Percentiles rank a stretch among this genome's conserved stretches.
These are phyloP conservation scores for Bondarzewia mesenterica DNA, from an alignment of 1,284 basidiomycete species.

Conservation along the genomic window DNA sequence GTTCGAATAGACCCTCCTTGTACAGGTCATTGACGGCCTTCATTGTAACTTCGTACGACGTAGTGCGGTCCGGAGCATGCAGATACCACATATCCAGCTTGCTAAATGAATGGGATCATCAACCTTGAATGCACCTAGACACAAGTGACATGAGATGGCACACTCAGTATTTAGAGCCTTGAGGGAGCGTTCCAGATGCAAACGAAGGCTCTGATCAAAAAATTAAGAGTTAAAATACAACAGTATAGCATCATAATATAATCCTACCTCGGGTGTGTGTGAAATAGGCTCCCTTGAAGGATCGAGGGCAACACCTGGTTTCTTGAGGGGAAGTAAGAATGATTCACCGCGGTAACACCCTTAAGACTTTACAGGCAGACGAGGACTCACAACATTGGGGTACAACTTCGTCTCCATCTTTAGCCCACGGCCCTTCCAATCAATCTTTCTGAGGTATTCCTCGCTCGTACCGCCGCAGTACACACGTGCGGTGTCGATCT, in stretches of 20 bases:
- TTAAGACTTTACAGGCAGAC: no score
- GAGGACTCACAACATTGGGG: constrained; percentile 14
- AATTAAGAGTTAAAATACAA: constrained; percentile 11
- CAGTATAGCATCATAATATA: neutral
- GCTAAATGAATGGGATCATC: neutral
- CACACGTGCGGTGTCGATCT: constrained; percentile 43
- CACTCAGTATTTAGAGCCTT: constrained; percentile 41
- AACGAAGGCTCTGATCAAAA: constrained; percentile 27
- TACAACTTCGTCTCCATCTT: constrained; percentile 40
- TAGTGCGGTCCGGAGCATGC: constrained; percentile 44
- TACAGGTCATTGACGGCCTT: constrained; percentile 40
- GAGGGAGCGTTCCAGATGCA: constrained; percentile 34
- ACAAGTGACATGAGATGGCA: neutral
- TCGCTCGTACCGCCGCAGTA: constrained; percentile 45
- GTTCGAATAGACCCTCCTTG: constrained; percentile 36
- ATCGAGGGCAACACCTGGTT: constrained; percentile 1
- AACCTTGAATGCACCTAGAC: no score
- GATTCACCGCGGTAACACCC: neutral
- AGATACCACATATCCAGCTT: constrained; percentile 45
- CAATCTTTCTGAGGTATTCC: constrained; percentile 32
- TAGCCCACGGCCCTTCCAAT: constrained; percentile 28
- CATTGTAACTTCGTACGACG: constrained; percentile 38
- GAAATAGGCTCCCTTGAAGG: neutral
- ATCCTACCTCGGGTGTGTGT: constrained; percentile 12
- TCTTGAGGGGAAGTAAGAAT: constrained; percentile 12